A percentile compares a stretch with the other conserved stretches of the same genome.
phyloP scores from a whole-genome alignment of 1,284 basidiomycete species.

The Phlebopus sp. region DNA sequence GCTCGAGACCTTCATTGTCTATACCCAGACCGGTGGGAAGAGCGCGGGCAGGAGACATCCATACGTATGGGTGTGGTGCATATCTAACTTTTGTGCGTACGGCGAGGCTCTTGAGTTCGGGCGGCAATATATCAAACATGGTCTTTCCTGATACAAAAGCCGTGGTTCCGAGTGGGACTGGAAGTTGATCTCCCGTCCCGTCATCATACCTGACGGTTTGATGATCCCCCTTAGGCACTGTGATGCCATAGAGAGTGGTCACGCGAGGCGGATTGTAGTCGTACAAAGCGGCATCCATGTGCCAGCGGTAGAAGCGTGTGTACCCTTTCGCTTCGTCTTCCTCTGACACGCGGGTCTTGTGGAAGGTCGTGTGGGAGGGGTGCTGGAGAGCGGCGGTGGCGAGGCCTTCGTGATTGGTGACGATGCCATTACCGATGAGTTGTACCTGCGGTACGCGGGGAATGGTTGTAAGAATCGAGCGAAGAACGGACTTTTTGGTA shows the following conservation, averaged over 20 bases:
- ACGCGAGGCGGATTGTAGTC: slow-evolving; percentile 82
- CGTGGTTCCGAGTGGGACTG: slow-evolving; percentile 84
- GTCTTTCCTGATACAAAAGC: slow-evolving; percentile 79
- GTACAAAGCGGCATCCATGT: slow-evolving; percentile 93
- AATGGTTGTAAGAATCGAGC: slow-evolving; percentile 85
- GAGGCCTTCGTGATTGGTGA: slow-evolving; percentile 77
- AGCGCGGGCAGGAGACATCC: slow-evolving; percentile 69
- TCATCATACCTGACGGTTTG: slow-evolving; percentile 87
- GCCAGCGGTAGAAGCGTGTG: slow-evolving; percentile 91
- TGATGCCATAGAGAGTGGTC: slow-evolving; percentile 83
- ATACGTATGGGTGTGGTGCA: slow-evolving; percentile 72
- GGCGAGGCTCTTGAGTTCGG: slow-evolving; percentile 77
- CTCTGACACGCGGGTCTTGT: slow-evolving; percentile 75
- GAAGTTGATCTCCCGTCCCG: slow-evolving; percentile 79
- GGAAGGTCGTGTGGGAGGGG: slow-evolving; percentile 87
- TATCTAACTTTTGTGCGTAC: slow-evolving; percentile 68
- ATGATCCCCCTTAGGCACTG: slow-evolving; percentile 63
- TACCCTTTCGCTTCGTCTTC: slow-evolving; percentile 75
- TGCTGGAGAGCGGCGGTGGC: slow-evolving; percentile 70
- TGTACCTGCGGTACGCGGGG: slow-evolving; percentile 84
- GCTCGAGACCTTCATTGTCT: slow-evolving; percentile 64
- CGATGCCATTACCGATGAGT: slow-evolving; percentile 76
- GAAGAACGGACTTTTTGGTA: slow-evolving; percentile 73
- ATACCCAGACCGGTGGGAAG: slow-evolving; percentile 70
- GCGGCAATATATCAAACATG: slow-evolving; percentile 82